Evolutionary conservation across 306 rosid genomes (phyloP), one percentile per base, ranked within the genome.

Genomic region (Vigna trinervia): DNA sequence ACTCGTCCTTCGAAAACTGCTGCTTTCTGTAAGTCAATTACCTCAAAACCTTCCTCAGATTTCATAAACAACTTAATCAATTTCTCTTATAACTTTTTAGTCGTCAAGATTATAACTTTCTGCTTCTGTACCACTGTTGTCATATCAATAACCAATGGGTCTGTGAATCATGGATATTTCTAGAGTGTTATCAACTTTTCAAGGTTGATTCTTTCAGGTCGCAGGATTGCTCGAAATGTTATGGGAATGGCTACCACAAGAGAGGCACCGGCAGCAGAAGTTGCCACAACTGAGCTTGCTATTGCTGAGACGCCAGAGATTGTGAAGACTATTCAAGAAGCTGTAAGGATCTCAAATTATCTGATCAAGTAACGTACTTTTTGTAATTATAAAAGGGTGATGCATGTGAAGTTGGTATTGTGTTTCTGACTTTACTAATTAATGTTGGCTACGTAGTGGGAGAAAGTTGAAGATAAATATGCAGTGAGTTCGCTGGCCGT

Each of bases 381-480:
- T 65, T 15, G 36, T 34, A n/a, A 17, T 51, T 34, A 39, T 9
- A 52, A 34, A 34, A 15, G 69, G n/a, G 23, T 39, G 5, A 9
- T 34, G 11, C 4, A 45, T 45, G 50, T 45, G 50, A 11, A 7
- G 20, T 63, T 54, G 43, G 0, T 32, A 57, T 12, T 7, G 23
- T 70, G 38, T 58, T 65, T 7, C n/a, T 83, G 12, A 79, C 45
- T 61, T 60, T 9, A 39, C 8, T 71, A 5, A 5, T 65, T 71
- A 23, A 8, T 52, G 62, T 64, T 85, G 69, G 79, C 8, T 78
- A 76, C 74, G 15, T 15, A 70, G 97, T 92, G 99, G 99, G 97
- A 90, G 9, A 95, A 95, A 83, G 92, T 92, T 65, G 99, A 95
- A 58, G 99, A 95, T 64, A 95, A 95, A 77, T 92, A 95, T 87